Evolutionary conservation across 768 basidiomycete genomes (phyloP).

Genomic region (Termitomyces sp.): DNA sequence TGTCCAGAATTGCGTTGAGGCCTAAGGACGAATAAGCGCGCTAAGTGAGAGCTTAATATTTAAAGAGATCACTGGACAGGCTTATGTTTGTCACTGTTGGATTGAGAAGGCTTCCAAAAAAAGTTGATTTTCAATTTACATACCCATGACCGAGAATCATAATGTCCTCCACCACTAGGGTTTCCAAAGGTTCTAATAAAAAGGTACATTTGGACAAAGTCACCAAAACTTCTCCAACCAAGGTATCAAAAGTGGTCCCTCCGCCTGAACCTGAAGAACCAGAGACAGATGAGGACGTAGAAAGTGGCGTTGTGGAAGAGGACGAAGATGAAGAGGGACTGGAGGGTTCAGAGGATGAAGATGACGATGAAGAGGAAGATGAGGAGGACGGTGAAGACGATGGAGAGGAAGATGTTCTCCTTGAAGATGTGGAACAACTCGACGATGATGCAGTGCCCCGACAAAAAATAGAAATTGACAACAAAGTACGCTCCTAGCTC

Average conservation of each 20-base stretch:
- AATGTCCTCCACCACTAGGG: constrained; percentile 9
- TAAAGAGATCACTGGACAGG: background rate
- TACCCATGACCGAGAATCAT: background rate
- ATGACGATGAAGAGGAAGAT: constrained; percentile 45
- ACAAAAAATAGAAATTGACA: constrained; percentile 80
- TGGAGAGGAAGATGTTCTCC: constrained; percentile 37
- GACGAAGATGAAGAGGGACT: constrained; percentile 14
- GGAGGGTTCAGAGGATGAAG: constrained; percentile 35
- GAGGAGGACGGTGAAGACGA: constrained; percentile 52
- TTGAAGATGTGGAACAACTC: constrained; percentile 68
- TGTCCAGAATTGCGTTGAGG: background rate
- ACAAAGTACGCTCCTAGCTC: constrained; percentile 46
- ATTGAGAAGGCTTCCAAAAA: constrained; percentile 9
- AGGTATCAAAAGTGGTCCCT: constrained; percentile 2
- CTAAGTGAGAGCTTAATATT: background rate
- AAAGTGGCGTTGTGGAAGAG: no score
- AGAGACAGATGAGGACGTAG: constrained; percentile 2
- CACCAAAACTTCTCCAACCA: background rate
- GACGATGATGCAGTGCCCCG: constrained; percentile 80
- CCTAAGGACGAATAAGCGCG: background rate
- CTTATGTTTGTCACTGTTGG: constrained; percentile 9
- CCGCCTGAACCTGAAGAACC: constrained; percentile 3
- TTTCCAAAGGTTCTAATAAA: constrained; percentile 1
- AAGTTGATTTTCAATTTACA: background rate
- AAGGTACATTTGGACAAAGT: background rate